Conservation (phyloP, 2,329 filamentous ascomycete species). For the Rhinocladiella similis region DNA sequence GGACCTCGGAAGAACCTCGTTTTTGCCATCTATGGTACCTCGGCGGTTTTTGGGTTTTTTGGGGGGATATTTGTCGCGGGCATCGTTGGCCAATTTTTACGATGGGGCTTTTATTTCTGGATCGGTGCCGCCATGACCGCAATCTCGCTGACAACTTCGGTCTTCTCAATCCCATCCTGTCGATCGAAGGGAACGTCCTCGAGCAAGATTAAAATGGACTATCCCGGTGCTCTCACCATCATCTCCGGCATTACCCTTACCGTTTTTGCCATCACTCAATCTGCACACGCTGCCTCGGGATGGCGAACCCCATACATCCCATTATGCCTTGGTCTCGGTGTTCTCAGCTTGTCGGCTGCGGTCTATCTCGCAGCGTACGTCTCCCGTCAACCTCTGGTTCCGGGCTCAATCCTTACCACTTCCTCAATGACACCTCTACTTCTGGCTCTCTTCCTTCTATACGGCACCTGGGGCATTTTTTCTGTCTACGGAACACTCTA, state of each 20-base stretch:
- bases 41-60: conserved; percentile 51
- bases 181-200: conserved; percentile 37
- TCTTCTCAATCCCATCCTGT: conserved; percentile 51
- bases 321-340: conserved; percentile 61
- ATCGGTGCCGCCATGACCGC: conserved; percentile 58
- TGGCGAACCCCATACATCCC: conserved; percentile 76
- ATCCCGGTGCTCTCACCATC: conserved; percentile 61
- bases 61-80: conserved; percentile 66
- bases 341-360: conserved; percentile 42
- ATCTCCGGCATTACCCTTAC: conserved; percentile 67
- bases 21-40: conserved; percentile 60
- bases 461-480: conserved; percentile 68
- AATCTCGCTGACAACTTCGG: conserved; percentile 47
- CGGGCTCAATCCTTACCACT: conserved; percentile 65
- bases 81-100: conserved; percentile 53
- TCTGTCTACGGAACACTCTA: conserved; percentile 70
- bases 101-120: conserved; percentile 70
- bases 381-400: conserved; percentile 52
- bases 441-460: conserved; percentile 63
- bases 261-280: conserved; percentile 74
- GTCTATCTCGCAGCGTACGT: background rate
- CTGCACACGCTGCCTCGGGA: conserved; percentile 64
- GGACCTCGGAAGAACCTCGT: conserved; percentile 69
- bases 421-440: conserved; percentile 67
- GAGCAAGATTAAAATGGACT: conserved; percentile 64